Percentiles rank a stretch among this genome's conserved stretches.
Evolutionary conservation across 345 rosid genomes (phyloP).

Genomic region (Cardamine occulta): DNA sequence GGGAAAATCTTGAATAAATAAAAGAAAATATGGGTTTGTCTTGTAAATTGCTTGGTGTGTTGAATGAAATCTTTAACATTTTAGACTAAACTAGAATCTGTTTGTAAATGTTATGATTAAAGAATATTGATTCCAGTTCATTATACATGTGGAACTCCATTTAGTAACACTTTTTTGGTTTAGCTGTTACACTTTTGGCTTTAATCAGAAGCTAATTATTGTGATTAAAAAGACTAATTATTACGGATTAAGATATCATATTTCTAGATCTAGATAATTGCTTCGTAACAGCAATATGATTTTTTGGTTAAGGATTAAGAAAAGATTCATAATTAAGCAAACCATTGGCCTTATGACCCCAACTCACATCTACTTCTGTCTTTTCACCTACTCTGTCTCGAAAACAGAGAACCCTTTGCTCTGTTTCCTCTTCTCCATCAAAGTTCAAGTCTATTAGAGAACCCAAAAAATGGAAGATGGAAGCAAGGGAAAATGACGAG

Average conservation of each 20-base stretch:
- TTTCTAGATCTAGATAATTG: conserved; percentile 40
- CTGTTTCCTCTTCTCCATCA: conserved; percentile 14
- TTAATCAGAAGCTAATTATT: conserved; percentile 41
- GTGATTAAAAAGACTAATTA: conserved; percentile 22
- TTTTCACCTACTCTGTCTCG: conserved; percentile 22
- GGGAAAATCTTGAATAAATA: background rate
- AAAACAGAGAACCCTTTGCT: conserved; percentile 29
- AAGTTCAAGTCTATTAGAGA: conserved; percentile 6
- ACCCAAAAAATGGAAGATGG: conserved; percentile 20
- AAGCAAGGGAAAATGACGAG: conserved; percentile 1
- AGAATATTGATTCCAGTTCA: conserved; percentile 28
- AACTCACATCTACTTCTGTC: conserved; percentile 6
- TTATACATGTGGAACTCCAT: conserved; percentile 33
- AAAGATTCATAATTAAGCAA: conserved; percentile 21
- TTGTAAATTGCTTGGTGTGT: background rate
- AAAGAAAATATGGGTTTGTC: conserved; percentile 8
- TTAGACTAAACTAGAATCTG: background rate
- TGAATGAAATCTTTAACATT: conserved; percentile 8
- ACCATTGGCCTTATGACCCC: conserved; percentile 19
- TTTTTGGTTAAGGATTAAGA: background rate
- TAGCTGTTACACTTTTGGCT: conserved; percentile 34
- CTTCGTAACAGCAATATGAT: conserved; percentile 26
- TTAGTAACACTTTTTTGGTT: background rate
- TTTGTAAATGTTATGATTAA: conserved; percentile 25
- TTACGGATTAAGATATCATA: conserved; percentile 37